Conservation (phyloP, 2,329 filamentous ascomycete species). For the Amylocarpus encephaloides region DNA sequence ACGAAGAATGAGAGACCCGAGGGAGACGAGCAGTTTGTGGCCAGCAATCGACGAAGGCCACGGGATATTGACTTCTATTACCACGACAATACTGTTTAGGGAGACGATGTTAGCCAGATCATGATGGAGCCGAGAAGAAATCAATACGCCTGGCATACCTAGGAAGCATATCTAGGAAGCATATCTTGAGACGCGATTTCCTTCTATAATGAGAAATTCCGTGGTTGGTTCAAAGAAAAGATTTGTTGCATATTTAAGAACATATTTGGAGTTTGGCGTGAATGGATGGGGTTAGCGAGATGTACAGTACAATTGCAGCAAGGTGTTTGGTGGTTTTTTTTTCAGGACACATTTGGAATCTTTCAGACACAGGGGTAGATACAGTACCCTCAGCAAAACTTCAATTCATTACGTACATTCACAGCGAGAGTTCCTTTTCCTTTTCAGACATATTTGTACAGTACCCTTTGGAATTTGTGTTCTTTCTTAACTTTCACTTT, state of each 20-base stretch:
- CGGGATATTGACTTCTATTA: constrained; percentile 91
- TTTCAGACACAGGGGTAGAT: no score
- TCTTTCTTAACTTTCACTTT: no score
- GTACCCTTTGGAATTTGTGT: no score
- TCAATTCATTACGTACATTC: no score
- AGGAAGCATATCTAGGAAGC: neutral
- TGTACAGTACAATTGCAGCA: constrained; percentile 5
- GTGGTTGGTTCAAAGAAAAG: neutral
- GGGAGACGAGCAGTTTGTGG: constrained; percentile 85
- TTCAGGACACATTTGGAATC: no score
- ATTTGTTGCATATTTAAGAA: neutral
- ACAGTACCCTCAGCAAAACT: neutral
- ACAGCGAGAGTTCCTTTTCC: no score
- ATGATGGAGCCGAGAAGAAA: no score
- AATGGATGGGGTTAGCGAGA: neutral
- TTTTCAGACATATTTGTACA: no score
- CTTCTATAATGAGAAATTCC: neutral
- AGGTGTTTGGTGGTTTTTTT: neutral
- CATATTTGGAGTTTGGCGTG: neutral
- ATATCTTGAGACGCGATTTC: neutral
- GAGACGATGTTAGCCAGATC: neutral
- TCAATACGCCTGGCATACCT: neutral
- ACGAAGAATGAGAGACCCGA: constrained; percentile 83
- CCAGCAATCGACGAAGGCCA: constrained; percentile 69
- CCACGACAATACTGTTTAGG: constrained; percentile 74